A percentile compares a stretch with the other conserved stretches of the same genome.
These are phyloP conservation scores for Niveomyces coronatus DNA, from an alignment of 2,329 filamentous ascomycete genomes.

Conservation along the genomic window DNA sequence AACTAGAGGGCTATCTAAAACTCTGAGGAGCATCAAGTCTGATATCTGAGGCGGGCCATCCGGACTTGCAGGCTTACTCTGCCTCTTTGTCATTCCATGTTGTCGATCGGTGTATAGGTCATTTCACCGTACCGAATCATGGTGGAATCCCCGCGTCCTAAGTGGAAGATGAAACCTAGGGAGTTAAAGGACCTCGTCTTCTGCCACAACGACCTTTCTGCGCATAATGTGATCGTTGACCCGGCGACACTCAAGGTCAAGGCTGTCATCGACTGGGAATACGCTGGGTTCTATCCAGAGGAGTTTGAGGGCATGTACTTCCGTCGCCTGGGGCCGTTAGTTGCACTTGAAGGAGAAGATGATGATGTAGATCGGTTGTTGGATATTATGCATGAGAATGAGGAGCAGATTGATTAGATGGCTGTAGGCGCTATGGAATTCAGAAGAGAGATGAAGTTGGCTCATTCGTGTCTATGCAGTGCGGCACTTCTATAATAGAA, in stretches of 20 bases:
- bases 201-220: slow-evolving; percentile 12
- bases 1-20: slow-evolving; percentile 10
- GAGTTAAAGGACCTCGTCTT: slow-evolving; percentile 15
- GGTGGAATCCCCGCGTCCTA: not conserved
- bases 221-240: slow-evolving; percentile 12
- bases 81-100: slow-evolving; percentile 11
- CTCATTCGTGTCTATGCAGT: no score
- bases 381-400: no score
- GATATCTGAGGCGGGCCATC: slow-evolving; percentile 12
- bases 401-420: no score
- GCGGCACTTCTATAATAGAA: no score
- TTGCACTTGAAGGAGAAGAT: no score
- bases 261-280: slow-evolving; percentile 29
- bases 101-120: no score
- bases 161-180: slow-evolving; percentile 12
- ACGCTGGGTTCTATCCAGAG: slow-evolving; percentile 23
- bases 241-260: slow-evolving; percentile 19
- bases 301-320: no score
- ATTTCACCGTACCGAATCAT: slow-evolving; percentile 14
- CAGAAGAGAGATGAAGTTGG: no score
- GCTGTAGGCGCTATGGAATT: no score
- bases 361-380: no score
- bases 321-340: no score
- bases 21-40: slow-evolving; percentile 10
- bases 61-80: slow-evolving; percentile 5